A percentile compares a stretch with the other conserved stretches of the same genome.
Conservation (phyloP, 208 protist genomes). For the Angomonas deanei region DNA sequence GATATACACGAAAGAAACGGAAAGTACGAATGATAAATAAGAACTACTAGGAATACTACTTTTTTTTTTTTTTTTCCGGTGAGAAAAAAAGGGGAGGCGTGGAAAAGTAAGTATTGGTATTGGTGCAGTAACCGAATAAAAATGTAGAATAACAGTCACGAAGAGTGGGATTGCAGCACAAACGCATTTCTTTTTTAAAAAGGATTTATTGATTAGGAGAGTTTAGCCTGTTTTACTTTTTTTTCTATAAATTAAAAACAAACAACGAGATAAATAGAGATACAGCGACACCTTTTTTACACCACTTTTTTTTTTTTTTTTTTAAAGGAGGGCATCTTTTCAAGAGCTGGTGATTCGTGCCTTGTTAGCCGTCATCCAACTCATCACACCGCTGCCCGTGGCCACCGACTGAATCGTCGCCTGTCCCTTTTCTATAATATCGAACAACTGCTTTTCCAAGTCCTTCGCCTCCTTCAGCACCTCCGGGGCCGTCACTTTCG, state of each 20-base stretch:
- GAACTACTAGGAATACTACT: background rate
- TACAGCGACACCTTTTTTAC: too few relatives aligned
- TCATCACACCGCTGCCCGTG: background rate
- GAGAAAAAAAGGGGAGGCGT: too few relatives aligned
- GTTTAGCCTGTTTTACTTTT: background rate
- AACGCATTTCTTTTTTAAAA: too few relatives aligned
- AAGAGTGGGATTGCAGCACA: too few relatives aligned
- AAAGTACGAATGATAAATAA: background rate
- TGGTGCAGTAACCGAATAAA: too few relatives aligned
- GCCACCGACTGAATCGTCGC: background rate
- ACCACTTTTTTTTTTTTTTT: conserved; percentile 1
- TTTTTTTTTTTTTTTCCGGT: too few relatives aligned
- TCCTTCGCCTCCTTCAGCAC: conserved; percentile 29
- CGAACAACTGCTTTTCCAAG: conserved; percentile 41
- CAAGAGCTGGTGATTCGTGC: background rate
- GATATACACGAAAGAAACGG: background rate
- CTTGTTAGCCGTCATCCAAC: background rate
- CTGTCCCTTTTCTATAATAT: background rate
- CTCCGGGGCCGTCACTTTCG: conserved; percentile 12
- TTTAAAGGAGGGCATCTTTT: background rate
- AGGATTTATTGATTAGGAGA: background rate
- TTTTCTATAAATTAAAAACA: too few relatives aligned
- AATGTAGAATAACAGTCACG: too few relatives aligned
- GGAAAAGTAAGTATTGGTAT: too few relatives aligned
- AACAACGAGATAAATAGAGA: too few relatives aligned